Conservation (phyloP, 768 basidiomycete genomes). For the Amanita thiersii region DNA sequence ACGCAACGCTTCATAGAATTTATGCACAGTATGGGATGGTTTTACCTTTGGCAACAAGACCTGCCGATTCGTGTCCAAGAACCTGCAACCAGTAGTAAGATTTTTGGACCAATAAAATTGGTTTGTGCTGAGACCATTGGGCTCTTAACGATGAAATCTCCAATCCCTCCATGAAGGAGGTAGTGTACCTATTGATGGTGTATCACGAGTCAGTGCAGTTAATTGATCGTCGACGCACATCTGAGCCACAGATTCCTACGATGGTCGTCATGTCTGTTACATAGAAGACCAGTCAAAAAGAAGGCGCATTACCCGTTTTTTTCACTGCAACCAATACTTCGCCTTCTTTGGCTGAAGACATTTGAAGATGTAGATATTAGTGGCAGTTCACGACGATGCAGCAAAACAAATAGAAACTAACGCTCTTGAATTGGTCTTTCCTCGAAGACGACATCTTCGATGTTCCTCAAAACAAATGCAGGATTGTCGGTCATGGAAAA, state of each 20-base stretch:
- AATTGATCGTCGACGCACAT: conserved; percentile 35
- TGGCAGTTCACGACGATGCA: conserved; percentile 1
- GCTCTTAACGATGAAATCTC: conserved; percentile 68
- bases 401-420: conserved; percentile 19
- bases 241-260: conserved; percentile 85
- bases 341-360: conserved; percentile 56
- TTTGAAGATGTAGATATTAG: no score
- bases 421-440: conserved; percentile 68
- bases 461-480: conserved; percentile 68
- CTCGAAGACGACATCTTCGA: conserved; percentile 67
- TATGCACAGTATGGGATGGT: no score
- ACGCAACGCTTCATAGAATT: not conserved
- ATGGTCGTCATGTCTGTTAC: not conserved
- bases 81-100: conserved; percentile 36
- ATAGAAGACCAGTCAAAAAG: not conserved
- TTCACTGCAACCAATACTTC: conserved; percentile 87
- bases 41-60: conserved; percentile 64
- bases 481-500: conserved; percentile 60
- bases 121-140: conserved; percentile 59
- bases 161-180: conserved; percentile 69
- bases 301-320: conserved; percentile 68
- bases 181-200: conserved; percentile 58
- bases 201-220: not conserved
- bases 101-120: not conserved
- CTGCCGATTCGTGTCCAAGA: conserved; percentile 91